Base-by-base conservation (phyloP, 176 grass and related monocot species). In the Hyparrhenia diplandra region DNA sequence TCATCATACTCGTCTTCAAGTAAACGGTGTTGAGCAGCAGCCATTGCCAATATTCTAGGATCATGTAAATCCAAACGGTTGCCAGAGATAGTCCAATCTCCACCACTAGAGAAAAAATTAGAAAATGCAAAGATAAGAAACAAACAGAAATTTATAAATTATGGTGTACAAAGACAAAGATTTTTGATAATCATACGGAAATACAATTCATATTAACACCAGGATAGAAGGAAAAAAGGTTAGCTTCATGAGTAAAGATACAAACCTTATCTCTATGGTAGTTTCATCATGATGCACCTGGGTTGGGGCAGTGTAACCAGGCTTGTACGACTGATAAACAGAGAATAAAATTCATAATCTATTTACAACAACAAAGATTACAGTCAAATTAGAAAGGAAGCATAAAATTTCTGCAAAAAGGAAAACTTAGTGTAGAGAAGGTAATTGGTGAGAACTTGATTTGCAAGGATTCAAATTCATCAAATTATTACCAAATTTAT, bases 1-100 rank as follows among this genome's bases (percentile, higher is more conserved):
- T 94, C 92, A 80, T 97, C 92, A 52, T 94, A 97, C 54, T 94
- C 92, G 65, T 87, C 87, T 83, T 97, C 92, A 73, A 89, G 74
- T 73, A 98, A 85, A 69, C 79, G 87, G 10, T 87, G 82, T 54
- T 90, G 92, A 31, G 92, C 90, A 57, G 90, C 74, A 59, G 89
- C 94, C 89, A 98, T 91, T 31, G 95, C 88, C 49, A 98, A 82
- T 4, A 98, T 92, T 47, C 88, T 72, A 70, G 92, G 90, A 69
- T 98, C 92, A 79, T 78, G 87, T 42, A 98, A 77, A 83, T 92
- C 92, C 77, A 98, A 46, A 43, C 67, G 86, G 64, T 85, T 87
- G 52, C 92, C 92, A 73, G 85, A 87, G 67, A 98, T 90, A 13
- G 88, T 88, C 95, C 95, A 98, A 62, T 93, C 92, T 36, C 92